These are phyloP conservation scores for Anisodus acutangulus DNA, from an alignment of 257 asterid species.

Conservation along the genomic window DNA sequence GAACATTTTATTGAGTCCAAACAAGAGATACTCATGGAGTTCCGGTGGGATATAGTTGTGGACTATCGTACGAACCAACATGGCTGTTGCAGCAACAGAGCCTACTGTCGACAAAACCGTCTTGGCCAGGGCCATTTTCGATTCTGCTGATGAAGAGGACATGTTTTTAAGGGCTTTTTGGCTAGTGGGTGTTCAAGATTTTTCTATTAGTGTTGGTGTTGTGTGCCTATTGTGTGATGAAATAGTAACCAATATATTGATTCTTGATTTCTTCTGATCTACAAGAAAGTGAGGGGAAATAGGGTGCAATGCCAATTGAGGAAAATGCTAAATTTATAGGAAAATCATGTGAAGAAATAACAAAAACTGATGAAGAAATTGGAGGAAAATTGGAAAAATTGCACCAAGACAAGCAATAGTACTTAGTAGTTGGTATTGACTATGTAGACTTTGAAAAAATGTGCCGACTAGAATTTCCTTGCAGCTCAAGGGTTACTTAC, in stretches of 20 bases:
- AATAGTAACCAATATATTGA: background rate
- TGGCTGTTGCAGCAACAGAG: constrained; percentile 34
- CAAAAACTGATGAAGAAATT: background rate
- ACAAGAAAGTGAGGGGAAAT: background rate
- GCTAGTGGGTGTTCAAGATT: background rate
- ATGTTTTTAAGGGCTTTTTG: background rate
- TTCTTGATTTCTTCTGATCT: background rate
- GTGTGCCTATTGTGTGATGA: background rate
- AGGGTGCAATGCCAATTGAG: background rate
- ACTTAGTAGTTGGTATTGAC: background rate
- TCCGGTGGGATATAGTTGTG: constrained; percentile 34
- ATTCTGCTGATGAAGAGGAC: constrained; percentile 32
- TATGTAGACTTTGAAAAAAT: background rate
- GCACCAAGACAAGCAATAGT: background rate
- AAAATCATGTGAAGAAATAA: background rate
- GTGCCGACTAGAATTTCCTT: background rate
- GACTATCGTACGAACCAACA: constrained; percentile 32
- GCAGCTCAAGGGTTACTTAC: background rate
- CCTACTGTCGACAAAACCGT: constrained; percentile 34
- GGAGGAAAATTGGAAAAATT: background rate
- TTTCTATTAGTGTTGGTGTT: background rate
- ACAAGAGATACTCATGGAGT: constrained; percentile 24
- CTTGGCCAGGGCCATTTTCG: background rate
- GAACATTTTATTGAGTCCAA: constrained; percentile 28
- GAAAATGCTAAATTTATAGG: background rate